phyloP scores from a whole-genome alignment of 2,329 filamentous ascomycete genomes.

The Diplocarpon rosae region DNA sequence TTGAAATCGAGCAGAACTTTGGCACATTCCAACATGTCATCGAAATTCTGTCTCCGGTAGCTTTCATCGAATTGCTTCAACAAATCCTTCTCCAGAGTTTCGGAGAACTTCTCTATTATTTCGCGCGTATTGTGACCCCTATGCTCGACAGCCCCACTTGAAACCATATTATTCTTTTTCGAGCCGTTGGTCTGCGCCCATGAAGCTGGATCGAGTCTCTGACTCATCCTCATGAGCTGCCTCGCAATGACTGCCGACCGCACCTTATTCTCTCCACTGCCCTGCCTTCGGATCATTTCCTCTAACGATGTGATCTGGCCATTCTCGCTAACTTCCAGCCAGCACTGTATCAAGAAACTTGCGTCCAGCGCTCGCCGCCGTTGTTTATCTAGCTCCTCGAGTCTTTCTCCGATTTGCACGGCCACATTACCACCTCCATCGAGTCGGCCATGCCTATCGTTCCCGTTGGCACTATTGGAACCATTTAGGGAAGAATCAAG shows the following conservation, averaged over 20 bases:
- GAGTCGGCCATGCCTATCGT: constrained; percentile 36
- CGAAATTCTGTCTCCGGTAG: constrained; percentile 88
- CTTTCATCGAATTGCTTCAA: constrained; percentile 96
- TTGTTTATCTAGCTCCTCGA: constrained; percentile 92
- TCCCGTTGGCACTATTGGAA: constrained; percentile 36
- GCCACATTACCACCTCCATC: constrained; percentile 73
- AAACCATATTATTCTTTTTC: constrained; percentile 40
- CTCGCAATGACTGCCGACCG: constrained; percentile 87
- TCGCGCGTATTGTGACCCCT: constrained; percentile 60
- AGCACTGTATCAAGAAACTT: constrained; percentile 91
- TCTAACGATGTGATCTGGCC: constrained; percentile 81
- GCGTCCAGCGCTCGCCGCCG: constrained; percentile 82
- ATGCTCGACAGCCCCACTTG: constrained; percentile 32
- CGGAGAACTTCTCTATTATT: constrained; percentile 91
- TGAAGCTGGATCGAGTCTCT: constrained; percentile 69
- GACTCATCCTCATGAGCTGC: constrained; percentile 88
- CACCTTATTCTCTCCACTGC: constrained; percentile 83
- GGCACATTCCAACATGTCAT: constrained; percentile 96
- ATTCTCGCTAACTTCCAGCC: constrained; percentile 86
- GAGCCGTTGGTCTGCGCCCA: constrained; percentile 52
- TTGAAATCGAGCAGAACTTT: constrained; percentile 93
- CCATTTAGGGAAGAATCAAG: constrained; percentile 75
- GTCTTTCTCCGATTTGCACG: constrained; percentile 83
- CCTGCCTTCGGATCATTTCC: constrained; percentile 67
- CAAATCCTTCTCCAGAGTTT: constrained; percentile 89